A percentile compares a stretch with the other conserved stretches of the same genome.
phyloP scores from a whole-genome alignment of 768 basidiomycete species.

The Trametes cingulata region DNA sequence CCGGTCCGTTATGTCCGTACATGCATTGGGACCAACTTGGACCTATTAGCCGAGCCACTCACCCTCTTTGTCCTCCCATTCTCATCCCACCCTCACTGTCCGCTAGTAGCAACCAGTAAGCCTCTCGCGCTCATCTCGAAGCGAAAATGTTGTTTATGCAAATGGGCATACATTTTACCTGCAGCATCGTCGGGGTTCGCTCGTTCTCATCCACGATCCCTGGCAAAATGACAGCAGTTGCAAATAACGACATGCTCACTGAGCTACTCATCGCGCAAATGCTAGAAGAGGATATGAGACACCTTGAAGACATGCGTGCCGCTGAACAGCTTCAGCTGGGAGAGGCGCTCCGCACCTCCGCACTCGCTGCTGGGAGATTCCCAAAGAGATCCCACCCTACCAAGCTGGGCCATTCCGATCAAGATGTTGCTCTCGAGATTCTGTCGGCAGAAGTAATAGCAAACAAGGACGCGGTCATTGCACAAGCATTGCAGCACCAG shows the following conservation, averaged over 20 bases:
- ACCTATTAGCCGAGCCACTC: slow-evolving; percentile 8
- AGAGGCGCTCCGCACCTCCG: slow-evolving; percentile 32
- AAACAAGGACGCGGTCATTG: slow-evolving; percentile 35
- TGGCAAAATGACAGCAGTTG: slow-evolving; percentile 4
- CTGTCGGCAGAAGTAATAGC: slow-evolving; percentile 32
- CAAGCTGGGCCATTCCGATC: slow-evolving; percentile 2
- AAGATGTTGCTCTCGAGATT: slow-evolving; percentile 35
- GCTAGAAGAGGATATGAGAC: slow-evolving; percentile 35
- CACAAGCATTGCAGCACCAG: slow-evolving; percentile 35
- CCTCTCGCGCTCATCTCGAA: too few relatives aligned
- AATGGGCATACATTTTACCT: not conserved
- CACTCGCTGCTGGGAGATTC: slow-evolving; percentile 29
- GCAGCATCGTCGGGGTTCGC: not conserved
- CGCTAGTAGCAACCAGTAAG: too few relatives aligned
- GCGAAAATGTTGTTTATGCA: too few relatives aligned
- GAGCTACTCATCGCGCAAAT: slow-evolving; percentile 38
- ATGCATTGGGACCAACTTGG: slow-evolving; percentile 6
- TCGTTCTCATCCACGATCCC: not conserved
- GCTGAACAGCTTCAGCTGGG: slow-evolving; percentile 39
- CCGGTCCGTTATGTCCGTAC: slow-evolving; percentile 2
- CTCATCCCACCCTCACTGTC: not conserved
- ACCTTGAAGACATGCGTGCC: slow-evolving; percentile 27
- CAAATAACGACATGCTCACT: slow-evolving; percentile 30
- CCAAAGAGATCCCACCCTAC: slow-evolving; percentile 12
- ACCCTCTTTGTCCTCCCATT: not conserved